Base-by-base conservation (phyloP, 2,329 filamentous ascomycete species). In the Pestalotiopsis sp. region DNA sequence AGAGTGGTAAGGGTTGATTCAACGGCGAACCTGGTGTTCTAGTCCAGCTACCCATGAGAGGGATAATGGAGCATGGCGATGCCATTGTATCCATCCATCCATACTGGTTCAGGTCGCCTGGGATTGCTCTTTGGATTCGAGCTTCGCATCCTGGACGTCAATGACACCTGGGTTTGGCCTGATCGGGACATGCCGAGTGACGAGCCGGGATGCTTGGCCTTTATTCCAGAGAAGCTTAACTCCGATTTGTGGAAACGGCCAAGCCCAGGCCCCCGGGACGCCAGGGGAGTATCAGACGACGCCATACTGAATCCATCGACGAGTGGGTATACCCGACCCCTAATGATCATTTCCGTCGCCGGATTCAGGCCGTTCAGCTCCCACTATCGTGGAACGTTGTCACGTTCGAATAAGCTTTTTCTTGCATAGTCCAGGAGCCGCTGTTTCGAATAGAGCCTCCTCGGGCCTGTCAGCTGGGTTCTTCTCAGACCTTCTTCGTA, bases 211-310 rank as follows among this genome's bases (percentile, higher is more conserved):
- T 61, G n/a, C 58, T 61, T 61, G 58, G 58, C 58, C 26, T 20
- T 39, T 26, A 17, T n/a, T 39, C 38, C n/a, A 61, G 30, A 61
- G 38, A 61, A 61, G 58, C 58, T 61, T 61, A 61, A 38, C 38
- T 61, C 44, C 38, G 58, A 61, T 61, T 61, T 61, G 58, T 61
- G 58, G 58, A 61, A 61, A n/a, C 30, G 30, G 58, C 30, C 30
- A 38, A 39, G 58, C 35, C 58, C 38, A 20, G 58, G 20, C 44
- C 44, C 44, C 44, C 30, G 30, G 30, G 30, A 35, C 30, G 30
- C 30, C 30, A 35, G 30, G 30, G 20, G 44, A 52, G 44, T 20
- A 52, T 52, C 44, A 20, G 44, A 52, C 44, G 44, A 52, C 44
- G 44, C 44, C 44, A 52, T 52, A 52, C 44, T 52, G 14, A n/a